Base-by-base conservation (phyloP, 2,329 filamentous ascomycete genomes). In the Exserohilum turcica region DNA sequence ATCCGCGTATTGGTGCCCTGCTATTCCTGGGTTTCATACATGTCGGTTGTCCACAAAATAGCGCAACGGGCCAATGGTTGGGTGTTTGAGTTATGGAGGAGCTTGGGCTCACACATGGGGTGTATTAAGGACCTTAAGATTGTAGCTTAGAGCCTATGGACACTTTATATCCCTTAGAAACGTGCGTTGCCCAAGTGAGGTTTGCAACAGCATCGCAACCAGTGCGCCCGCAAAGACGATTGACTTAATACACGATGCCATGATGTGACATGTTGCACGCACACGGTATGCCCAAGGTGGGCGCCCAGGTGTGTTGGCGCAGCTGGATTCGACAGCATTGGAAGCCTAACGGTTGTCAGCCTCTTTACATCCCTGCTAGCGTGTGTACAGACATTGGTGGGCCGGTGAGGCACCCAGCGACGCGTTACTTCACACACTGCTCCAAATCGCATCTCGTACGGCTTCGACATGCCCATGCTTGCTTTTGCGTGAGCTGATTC, bases 21-120 rank as follows among this genome's bases (percentile, higher is more conserved):
- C 72, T 65, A 68, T 61, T 48, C 65, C 57, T 60, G 62, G 70
- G 63, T 62, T 65, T 66, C 59, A 69, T 59, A 63, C 51, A 70
- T 70, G 59, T 67, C 60, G 66, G 61, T 70, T 70, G 68, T 73
- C 71, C 66, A 72, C 66, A 74, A 74, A 74, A 73, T 65, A 70
- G 71, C 65, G 59, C 68, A 68, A 66, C 65, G 68, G 64, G 69
- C 63, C 61, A 67, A 63, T 61, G 65, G 61, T 73, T 72, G 66
- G 71, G 68, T 66, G 70, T 66, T 70, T 66, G 60, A 65, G 57
- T 69, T 72, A 66, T 69, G 65, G 67, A 63, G 64, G 65, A 70
- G 66, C 63, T 74, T 73, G 68, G 65, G 64, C 63, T 69, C 60
- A 56, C 56, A 57, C 59, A 60, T 65, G 65, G 48, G 60, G 59